Evolutionary conservation across 106 monocot species (phyloP).

Genomic region (Dactylorhiza incarnata): DNA sequence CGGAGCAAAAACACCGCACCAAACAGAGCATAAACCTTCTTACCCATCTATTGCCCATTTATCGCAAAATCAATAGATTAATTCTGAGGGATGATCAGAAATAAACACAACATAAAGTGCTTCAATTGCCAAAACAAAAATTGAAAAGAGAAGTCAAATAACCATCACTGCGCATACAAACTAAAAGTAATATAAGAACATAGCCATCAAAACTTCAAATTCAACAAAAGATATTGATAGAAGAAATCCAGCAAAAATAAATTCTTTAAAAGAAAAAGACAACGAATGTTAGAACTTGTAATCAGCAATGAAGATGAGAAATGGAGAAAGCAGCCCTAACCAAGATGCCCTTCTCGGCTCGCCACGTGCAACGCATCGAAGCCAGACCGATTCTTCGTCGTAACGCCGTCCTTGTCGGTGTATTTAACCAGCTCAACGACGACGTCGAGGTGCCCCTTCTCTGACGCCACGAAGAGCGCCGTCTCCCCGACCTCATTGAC

Average conservation of each 20-base stretch:
- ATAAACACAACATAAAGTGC: no score
- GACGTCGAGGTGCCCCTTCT: slow-evolving; percentile 11
- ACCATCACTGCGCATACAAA: neutral
- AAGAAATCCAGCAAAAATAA: neutral
- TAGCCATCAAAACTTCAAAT: neutral
- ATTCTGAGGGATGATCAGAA: no score
- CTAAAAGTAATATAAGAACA: neutral
- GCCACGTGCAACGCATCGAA: slow-evolving; percentile 28
- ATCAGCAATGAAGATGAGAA: neutral
- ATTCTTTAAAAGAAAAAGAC: neutral
- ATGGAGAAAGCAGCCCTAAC: slow-evolving; percentile 8
- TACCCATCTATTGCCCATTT: no score
- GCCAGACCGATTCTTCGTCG: slow-evolving; percentile 24
- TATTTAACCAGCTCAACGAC: slow-evolving; percentile 25
- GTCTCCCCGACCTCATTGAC: slow-evolving; percentile 24
- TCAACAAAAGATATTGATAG: neutral
- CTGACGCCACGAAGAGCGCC: slow-evolving; percentile 18
- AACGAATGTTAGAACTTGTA: neutral
- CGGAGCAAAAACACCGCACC: no score
- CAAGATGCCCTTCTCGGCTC: slow-evolving; percentile 18
- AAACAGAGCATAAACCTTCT: no score
- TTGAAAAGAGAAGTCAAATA: no score
- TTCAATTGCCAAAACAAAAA: no score
- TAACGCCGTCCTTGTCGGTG: slow-evolving; percentile 16
- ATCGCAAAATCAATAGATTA: no score